Evolutionary conservation across 129 eudicot species (phyloP), one percentile per base, ranked within the genome.

Genomic region (Pulicaria dysenterica): DNA sequence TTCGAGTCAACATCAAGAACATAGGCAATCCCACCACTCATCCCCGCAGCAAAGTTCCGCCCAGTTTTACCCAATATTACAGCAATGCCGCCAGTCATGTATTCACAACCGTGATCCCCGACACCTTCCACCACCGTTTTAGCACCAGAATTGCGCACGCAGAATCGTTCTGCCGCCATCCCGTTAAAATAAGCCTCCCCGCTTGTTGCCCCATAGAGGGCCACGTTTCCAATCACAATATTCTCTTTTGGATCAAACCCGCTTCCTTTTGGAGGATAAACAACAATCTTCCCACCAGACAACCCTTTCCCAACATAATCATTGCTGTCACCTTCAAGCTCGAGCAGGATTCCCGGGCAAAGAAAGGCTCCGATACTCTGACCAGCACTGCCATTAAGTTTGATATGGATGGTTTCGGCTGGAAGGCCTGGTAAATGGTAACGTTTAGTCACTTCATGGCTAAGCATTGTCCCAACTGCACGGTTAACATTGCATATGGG

Each of bases 141-240:
- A 36, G 96, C 99, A 49, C 99, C 99, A 0, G 99, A 95, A 64
- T 95, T 95, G 6, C 99, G 87, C 42, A 95, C 99, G 74, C 97
- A 89, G 42, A 95, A 95, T 58, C 99, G 77, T 73, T 95, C 99
- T 6, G 99, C 99, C 1, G 99, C 99, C 99, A 95, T 95, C 31
- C 99, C 99, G 8, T 90, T 95, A 63, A 95, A 95, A 74, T 95
- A 95, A 38, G 99, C 99, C 80, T 95, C 99, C 6, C 99, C 99
- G 37, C 72, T 79, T 0, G 94, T 95, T 48, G 97, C 97, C 38
- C 99, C 99, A 68, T 95, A 95, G 7, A 95, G 87, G 45, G 99
- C 99, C 16, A 95, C 99, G 34, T 95, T 95, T 19, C 99, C 99
- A 13, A 95, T 95, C 58, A 95, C 96, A 34, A 95, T 95, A 68